Conservation (phyloP, 2,329 filamentous ascomycete genomes). For the Onygena corvina region DNA sequence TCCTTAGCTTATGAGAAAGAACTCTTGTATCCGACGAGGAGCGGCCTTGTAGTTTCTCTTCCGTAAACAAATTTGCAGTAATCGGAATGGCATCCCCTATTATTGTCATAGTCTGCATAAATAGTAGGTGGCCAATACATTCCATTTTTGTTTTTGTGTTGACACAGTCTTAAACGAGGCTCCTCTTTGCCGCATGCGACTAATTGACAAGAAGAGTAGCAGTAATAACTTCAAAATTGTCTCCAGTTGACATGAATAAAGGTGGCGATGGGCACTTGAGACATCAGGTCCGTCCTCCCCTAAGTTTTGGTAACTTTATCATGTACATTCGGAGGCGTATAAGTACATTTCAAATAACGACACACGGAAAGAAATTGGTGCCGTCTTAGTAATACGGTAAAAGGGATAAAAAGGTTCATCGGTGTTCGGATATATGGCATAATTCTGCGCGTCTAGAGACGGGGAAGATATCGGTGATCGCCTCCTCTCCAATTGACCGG, state of each 20-base stretch:
- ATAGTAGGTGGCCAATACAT: slow-evolving; percentile 2
- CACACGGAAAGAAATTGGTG: not conserved
- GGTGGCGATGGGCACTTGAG: not conserved
- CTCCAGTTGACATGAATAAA: not conserved
- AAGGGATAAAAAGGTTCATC: not conserved
- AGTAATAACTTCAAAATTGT: not conserved
- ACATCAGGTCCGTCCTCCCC: not conserved
- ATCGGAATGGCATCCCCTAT: too few relatives aligned
- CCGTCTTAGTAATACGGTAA: not conserved
- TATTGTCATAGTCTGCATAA: slow-evolving; percentile 2
- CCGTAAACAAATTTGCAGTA: too few relatives aligned
- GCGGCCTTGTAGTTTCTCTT: not conserved
- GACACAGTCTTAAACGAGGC: not conserved
- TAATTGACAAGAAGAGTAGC: not conserved
- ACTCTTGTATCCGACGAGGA: not conserved
- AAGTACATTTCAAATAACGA: slow-evolving; percentile 2
- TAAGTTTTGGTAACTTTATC: not conserved
- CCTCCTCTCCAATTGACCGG: slow-evolving; percentile 9
- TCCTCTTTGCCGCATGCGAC: not conserved
- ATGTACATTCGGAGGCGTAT: not conserved
- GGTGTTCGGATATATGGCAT: not conserved
- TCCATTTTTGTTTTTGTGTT: not conserved
- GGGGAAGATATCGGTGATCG: slow-evolving; percentile 14
- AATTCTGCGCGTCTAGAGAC: slow-evolving; percentile 6
- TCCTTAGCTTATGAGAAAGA: not conserved